Evolutionary conservation across 2,329 filamentous ascomycete genomes (phyloP).

Genomic region (Davidsoniella virescens): DNA sequence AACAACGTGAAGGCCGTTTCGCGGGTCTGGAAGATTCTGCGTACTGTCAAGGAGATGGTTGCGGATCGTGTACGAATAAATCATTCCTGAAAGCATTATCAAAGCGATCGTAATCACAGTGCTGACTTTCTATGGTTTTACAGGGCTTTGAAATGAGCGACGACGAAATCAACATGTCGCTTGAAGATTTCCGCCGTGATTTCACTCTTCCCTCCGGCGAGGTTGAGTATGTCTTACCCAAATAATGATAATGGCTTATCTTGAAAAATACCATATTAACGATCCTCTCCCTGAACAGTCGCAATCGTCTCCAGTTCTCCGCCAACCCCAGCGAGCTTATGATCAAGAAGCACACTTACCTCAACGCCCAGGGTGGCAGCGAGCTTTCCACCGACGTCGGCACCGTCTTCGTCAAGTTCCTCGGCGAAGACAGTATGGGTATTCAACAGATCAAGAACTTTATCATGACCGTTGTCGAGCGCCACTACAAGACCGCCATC

Average conservation of each 20-base stretch:
- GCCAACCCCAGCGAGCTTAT: constrained; percentile 71
- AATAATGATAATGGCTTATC: neutral
- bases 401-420: constrained; percentile 87
- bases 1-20: constrained; percentile 31
- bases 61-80: constrained; percentile 59
- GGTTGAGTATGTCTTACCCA: constrained; percentile 45
- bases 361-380: constrained; percentile 52
- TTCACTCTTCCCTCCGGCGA: constrained; percentile 59
- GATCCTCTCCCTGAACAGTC: constrained; percentile 33
- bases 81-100: neutral
- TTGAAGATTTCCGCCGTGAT: constrained; percentile 61
- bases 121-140: neutral
- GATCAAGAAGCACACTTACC: constrained; percentile 52
- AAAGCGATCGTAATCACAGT: neutral
- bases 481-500: constrained; percentile 79
- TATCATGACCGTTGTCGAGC: constrained; percentile 61
- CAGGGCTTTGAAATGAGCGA: constrained; percentile 89
- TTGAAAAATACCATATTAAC: too few relatives aligned
- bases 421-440: constrained; percentile 61
- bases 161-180: constrained; percentile 71
- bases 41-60: constrained; percentile 90
- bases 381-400: constrained; percentile 53
- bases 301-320: constrained; percentile 71
- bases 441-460: constrained; percentile 87
- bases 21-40: constrained; percentile 84